phyloP scores from a whole-genome alignment of 176 grass and related monocot genomes.

The Ensete glaucum region DNA sequence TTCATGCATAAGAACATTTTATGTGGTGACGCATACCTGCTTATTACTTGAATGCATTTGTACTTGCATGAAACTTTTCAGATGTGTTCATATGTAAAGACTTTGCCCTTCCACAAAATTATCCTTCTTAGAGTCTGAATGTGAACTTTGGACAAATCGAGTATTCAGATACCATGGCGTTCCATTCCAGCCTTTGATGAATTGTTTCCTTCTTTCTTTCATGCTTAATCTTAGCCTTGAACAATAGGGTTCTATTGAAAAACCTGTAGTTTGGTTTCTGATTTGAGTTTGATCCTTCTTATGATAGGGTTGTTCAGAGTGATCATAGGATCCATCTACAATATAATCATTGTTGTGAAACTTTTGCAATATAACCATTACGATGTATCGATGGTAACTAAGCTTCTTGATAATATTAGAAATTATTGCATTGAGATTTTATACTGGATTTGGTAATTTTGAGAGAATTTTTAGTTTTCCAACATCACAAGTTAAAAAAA shows the following conservation, averaged over 20 bases:
- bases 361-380: not conserved
- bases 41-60: not conserved
- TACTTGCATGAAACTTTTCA: not conserved
- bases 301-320: not conserved
- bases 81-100: not conserved
- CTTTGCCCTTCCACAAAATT: not conserved
- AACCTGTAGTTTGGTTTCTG: not conserved
- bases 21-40: not conserved
- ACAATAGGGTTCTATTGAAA: not conserved
- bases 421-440: not conserved
- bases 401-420: not conserved
- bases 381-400: not conserved
- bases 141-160: not conserved
- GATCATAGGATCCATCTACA: not conserved
- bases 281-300: not conserved
- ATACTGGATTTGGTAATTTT: not conserved
- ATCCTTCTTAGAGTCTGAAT: not conserved
- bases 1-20: not conserved
- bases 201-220: not conserved
- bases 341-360: not conserved
- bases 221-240: not conserved
- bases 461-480: not conserved
- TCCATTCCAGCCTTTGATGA: not conserved
- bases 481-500: not conserved
- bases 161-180: not conserved